These are phyloP conservation scores for Pontederia paniculata DNA, from an alignment of 176 grass and related monocot species.

Conservation along the genomic window DNA sequence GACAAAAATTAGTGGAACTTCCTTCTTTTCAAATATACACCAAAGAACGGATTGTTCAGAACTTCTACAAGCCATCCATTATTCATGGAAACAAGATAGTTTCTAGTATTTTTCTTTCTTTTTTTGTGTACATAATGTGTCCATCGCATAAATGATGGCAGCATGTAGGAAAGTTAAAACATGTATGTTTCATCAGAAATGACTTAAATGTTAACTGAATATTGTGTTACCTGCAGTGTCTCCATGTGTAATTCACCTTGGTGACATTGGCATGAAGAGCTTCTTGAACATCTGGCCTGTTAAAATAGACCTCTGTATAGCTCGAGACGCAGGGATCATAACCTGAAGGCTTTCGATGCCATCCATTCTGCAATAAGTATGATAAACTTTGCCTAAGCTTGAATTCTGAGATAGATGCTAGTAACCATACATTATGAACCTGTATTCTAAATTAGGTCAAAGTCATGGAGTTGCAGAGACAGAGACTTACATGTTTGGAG, in stretches of 20 bases:
- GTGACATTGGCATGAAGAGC: conserved; percentile 34
- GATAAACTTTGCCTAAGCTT: neutral
- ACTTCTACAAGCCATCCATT: too few species aligned
- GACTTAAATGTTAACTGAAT: too few species aligned
- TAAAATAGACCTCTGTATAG: conserved; percentile 31
- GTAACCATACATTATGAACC: too few species aligned
- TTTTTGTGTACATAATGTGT: too few species aligned
- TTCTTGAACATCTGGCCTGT: conserved; percentile 32
- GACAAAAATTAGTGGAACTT: too few species aligned
- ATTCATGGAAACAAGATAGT: too few species aligned
- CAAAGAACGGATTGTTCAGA: too few species aligned
- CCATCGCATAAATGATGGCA: too few species aligned
- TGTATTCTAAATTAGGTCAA: neutral
- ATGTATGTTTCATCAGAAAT: too few species aligned
- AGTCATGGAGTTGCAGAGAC: neutral
- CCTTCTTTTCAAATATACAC: too few species aligned
- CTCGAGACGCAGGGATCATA: conserved; percentile 29
- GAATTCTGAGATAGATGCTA: neutral
- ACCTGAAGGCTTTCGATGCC: conserved; percentile 22
- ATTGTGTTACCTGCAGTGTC: conserved; percentile 13
- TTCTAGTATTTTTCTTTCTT: too few species aligned
- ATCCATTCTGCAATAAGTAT: neutral
- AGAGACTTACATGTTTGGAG: conserved; percentile 5
- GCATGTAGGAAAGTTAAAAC: too few species aligned
- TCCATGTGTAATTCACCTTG: neutral